Percentiles rank a stretch among this genome's conserved stretches.
These are phyloP conservation scores for Neofusicoccum parvum DNA, from an alignment of 2,329 filamentous ascomycete genomes.

Conservation along the genomic window DNA sequence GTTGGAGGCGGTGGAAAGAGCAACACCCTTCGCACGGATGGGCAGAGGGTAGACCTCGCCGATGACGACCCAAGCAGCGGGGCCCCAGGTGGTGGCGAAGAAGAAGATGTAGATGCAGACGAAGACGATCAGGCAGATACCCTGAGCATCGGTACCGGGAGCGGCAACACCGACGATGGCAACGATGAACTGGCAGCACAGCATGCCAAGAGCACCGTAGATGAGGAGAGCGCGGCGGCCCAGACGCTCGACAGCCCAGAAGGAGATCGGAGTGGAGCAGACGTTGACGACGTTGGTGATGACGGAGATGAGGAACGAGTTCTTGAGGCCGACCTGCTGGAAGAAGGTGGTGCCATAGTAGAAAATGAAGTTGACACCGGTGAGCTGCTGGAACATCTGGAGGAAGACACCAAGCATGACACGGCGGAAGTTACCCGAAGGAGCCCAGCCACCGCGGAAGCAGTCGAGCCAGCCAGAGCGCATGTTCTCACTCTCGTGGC, in stretches of 20 bases:
- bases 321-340: constrained; percentile 70
- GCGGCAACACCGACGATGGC: constrained; percentile 61
- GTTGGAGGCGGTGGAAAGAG: constrained; percentile 83
- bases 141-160: constrained; percentile 52
- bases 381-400: constrained; percentile 62
- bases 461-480: constrained; percentile 68
- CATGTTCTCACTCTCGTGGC: constrained; percentile 38
- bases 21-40: constrained; percentile 85
- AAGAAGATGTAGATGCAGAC: constrained; percentile 93
- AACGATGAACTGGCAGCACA: constrained; percentile 84
- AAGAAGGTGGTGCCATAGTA: constrained; percentile 78
- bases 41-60: constrained; percentile 90
- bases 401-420: constrained; percentile 51
- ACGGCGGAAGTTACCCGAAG: constrained; percentile 54
- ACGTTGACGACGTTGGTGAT: constrained; percentile 90
- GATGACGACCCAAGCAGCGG: constrained; percentile 71
- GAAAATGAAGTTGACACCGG: constrained; percentile 84
- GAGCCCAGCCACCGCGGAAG: constrained; percentile 58
- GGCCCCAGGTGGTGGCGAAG: constrained; percentile 88
- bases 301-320: constrained; percentile 81
- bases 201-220: constrained; percentile 77
- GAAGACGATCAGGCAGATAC: constrained; percentile 70
- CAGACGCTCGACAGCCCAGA: constrained; percentile 80
- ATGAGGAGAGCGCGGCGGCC: constrained; percentile 82
- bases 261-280: constrained; percentile 80